Base-by-base conservation (phyloP, 208 protist genomes). In the Leishmania lainsoni region DNA sequence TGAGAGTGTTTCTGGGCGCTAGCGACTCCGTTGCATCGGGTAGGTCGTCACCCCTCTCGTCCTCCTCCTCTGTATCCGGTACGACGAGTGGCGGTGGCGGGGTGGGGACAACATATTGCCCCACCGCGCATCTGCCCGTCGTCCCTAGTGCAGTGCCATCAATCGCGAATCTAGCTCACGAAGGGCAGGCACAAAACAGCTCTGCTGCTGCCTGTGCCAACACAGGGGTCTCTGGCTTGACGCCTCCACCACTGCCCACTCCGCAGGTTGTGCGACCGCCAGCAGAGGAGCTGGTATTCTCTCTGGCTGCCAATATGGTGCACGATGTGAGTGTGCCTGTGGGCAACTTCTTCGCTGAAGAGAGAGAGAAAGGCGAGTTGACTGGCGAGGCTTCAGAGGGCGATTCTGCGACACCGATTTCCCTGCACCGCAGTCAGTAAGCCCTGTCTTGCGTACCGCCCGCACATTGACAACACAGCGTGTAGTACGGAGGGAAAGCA, bases 301-400 rank as follows among this genome's bases (percentile, higher is more conserved):
- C 26, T 3, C 52, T 81, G 54, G 76, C 66, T 26, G 14, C 73
- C 52, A 58, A 66, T n/a, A 82, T 86, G 77, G 78, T 86, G 42
- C 73, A 76, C 58, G 82, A 86, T 48, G 66, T 68, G 0, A 70
- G 63, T 10, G 74, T 48, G 0, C 74, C 78, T 22, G 52, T 35
- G 0, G 82, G 79, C 68, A 58, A 78, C 63, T 86, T 86, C 73
- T 86, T 86, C 26, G 42, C 16, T 12, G 82, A 79, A 6, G 80
- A 66, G 45, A 17, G 22, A n/a, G 59, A 65, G 14, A 22, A 56
- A n/a, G 58, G 63, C 49, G 54, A 73, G 29, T 9, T n/a, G 10
- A 2, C 32, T 51, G 39, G 17, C 32, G 52, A 14, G 26, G 29
- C 56, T 70, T 29, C 42, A 17, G 78, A 54, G 35, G 17, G 39